phyloP scores from a whole-genome alignment of 1,284 basidiomycete species.

The Meira miltonrushii region DNA sequence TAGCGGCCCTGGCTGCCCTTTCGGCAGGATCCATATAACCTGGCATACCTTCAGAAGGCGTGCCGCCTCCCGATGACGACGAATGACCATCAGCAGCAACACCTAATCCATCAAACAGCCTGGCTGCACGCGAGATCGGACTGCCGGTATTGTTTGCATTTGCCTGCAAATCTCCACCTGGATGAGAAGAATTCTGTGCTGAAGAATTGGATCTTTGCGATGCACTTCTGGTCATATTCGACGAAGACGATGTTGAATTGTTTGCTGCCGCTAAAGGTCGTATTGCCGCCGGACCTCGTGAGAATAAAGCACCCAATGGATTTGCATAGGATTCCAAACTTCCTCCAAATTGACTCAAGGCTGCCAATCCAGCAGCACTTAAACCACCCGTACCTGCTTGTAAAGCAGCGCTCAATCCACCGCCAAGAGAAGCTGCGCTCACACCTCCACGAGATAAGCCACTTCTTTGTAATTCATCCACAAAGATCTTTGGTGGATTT shows the following conservation, averaged over 20 bases:
- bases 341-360: background rate
- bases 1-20: constrained; percentile 29
- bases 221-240: constrained; percentile 6
- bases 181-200: background rate
- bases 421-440: background rate
- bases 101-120: constrained; percentile 26
- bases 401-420: background rate
- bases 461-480: background rate
- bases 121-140: constrained; percentile 13
- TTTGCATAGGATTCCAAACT: background rate
- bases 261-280: background rate
- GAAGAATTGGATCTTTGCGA: background rate
- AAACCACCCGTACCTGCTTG: too few relatives aligned
- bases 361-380: background rate
- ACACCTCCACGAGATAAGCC: background rate
- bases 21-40: constrained; percentile 8
- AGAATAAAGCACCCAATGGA: constrained; percentile 12
- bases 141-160: background rate
- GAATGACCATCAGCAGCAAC: constrained; percentile 2
- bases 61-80: background rate
- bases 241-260: constrained; percentile 9
- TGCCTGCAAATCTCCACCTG: too few relatives aligned
- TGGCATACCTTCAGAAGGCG: background rate
- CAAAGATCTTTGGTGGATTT: constrained; percentile 8
- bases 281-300: constrained; percentile 5